A percentile compares a stretch with the other conserved stretches of the same genome.
These are phyloP conservation scores for Phytopythium chamaehyphon DNA, from an alignment of 352 stramenopile genomes.

Conservation along the genomic window DNA sequence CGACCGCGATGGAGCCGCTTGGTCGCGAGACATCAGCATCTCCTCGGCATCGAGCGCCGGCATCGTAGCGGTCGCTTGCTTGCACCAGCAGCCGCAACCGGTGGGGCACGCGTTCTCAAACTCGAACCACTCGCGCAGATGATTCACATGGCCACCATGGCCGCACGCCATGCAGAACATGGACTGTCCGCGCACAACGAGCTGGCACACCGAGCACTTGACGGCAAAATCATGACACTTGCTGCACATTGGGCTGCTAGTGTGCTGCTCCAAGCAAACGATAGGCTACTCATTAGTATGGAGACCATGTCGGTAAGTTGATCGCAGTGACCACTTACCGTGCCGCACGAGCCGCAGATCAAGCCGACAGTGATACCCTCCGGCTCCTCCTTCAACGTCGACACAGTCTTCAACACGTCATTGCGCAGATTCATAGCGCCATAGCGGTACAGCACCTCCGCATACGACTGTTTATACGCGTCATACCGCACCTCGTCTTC, in stretches of 20 bases:
- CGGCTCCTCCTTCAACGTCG: constrained; percentile 21
- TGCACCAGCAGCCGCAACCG: constrained; percentile 84
- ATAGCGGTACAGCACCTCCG: constrained; percentile 78
- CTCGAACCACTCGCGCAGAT: constrained; percentile 79
- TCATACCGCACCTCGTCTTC: constrained; percentile 67
- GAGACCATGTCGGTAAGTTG: neutral
- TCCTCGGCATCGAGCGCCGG: constrained; percentile 21
- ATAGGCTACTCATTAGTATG: neutral
- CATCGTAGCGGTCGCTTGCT: constrained; percentile 57
- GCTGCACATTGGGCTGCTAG: constrained; percentile 49
- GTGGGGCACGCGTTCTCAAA: constrained; percentile 70
- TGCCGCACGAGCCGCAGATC: constrained; percentile 59
- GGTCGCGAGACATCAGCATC: constrained; percentile 13
- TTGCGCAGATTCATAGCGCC: constrained; percentile 65
- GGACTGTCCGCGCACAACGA: constrained; percentile 78
- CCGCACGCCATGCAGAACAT: constrained; percentile 87
- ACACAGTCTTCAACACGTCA: constrained; percentile 68
- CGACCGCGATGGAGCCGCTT: constrained; percentile 42
- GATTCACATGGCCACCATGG: constrained; percentile 68
- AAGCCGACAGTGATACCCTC: constrained; percentile 59
- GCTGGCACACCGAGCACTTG: constrained; percentile 78
- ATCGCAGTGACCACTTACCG: constrained; percentile 22
- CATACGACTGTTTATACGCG: constrained; percentile 79
- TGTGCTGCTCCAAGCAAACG: constrained; percentile 24
- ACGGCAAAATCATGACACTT: constrained; percentile 72